Evolutionary conservation across 805 yeast genomes (phyloP).

Genomic region (Myxozyma udenii): DNA sequence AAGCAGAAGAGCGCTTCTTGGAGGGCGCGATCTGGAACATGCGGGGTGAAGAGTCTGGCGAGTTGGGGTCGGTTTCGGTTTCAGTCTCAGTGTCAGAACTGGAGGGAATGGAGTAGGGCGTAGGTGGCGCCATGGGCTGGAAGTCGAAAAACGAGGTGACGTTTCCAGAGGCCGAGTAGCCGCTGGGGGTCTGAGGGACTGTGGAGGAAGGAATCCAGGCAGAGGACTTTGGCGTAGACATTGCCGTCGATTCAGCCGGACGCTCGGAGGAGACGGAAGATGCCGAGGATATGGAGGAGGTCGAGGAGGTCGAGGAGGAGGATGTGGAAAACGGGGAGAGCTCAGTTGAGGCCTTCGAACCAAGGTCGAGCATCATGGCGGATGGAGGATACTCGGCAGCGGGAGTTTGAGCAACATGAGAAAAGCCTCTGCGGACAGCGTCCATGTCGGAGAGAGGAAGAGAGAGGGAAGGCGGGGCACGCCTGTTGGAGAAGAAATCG

Average conservation of each 20-base stretch:
- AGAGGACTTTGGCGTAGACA: too few relatives aligned
- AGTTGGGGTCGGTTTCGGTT: neutral
- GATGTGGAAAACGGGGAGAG: neutral
- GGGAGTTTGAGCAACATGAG: neutral
- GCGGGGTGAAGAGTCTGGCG: neutral
- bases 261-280: neutral
- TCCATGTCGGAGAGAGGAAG: neutral
- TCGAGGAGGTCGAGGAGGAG: neutral
- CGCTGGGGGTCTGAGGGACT: neutral
- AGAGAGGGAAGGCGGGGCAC: slow-evolving; percentile 3
- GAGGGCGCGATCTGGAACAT: too few relatives aligned
- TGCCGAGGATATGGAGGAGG: neutral
- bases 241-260: neutral
- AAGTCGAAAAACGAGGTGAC: neutral
- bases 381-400: neutral
- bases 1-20: neutral
- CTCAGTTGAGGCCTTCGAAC: neutral
- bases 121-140: neutral
- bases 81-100: neutral
- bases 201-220: too few relatives aligned
- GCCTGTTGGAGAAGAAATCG: slow-evolving; percentile 1
- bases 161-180: neutral
- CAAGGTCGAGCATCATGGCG: neutral
- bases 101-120: neutral
- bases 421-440: too few relatives aligned